Percentiles rank a stretch among this genome's conserved stretches.
Evolutionary conservation across 768 basidiomycete genomes (phyloP).

Genomic region (Lactarius vividus): DNA sequence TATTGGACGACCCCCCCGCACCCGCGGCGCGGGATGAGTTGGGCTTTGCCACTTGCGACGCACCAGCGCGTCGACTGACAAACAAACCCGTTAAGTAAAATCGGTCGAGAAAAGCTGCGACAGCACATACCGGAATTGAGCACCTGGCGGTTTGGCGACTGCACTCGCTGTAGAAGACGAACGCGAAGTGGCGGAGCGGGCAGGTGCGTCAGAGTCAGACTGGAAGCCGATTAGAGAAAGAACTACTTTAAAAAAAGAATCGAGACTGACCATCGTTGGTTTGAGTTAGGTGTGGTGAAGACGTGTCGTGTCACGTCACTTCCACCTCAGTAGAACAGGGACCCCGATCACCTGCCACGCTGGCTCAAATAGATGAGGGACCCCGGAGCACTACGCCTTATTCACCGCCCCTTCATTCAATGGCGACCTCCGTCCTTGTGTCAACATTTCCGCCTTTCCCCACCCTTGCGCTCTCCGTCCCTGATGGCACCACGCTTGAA

Average conservation of each 20-base stretch:
- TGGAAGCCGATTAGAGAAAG: constrained; percentile 31
- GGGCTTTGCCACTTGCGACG: constrained; percentile 63
- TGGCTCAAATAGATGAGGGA: no score
- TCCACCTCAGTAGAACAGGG: no score
- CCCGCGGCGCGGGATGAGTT: constrained; percentile 90
- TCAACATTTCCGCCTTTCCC: constrained; percentile 62
- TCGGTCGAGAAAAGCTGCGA: neutral
- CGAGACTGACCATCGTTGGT: constrained; percentile 5
- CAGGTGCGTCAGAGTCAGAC: constrained; percentile 79
- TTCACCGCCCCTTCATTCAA: constrained; percentile 29
- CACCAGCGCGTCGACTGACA: constrained; percentile 69
- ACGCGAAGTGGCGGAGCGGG: constrained; percentile 40
- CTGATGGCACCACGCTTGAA: constrained; percentile 40
- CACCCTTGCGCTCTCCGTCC: constrained; percentile 48
- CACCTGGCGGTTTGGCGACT: constrained; percentile 73
- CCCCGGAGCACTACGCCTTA: neutral
- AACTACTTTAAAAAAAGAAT: neutral
- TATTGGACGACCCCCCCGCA: constrained; percentile 94
- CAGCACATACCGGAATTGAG: constrained; percentile 69
- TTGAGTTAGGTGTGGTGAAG: neutral
- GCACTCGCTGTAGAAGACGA: constrained; percentile 43
- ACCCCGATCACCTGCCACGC: neutral
- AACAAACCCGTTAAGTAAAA: constrained; percentile 1
- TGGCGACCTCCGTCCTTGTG: constrained; percentile 54
- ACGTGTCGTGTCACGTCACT: neutral